A percentile compares a stretch with the other conserved stretches of the same genome.
Conservation (phyloP, 345 rosid species). For the Populus davidiana region DNA sequence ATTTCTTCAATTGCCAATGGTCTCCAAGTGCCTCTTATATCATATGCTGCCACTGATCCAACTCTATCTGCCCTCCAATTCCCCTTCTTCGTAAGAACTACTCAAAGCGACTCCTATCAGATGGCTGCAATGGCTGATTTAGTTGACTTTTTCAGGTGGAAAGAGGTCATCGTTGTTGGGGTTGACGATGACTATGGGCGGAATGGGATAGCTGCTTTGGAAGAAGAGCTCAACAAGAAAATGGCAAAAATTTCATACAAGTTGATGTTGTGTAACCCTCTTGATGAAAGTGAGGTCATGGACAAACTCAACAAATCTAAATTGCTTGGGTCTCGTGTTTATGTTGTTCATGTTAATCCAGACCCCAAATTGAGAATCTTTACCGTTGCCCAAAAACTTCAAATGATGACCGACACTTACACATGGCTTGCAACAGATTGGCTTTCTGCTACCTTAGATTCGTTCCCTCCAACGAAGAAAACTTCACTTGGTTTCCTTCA, state of each 20-base stretch:
- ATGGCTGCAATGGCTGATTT: slow-evolving; percentile 78
- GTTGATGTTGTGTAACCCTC: slow-evolving; percentile 46
- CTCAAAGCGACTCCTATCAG: slow-evolving; percentile 68
- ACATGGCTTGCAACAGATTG: slow-evolving; percentile 94
- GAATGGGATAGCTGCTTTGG: slow-evolving; percentile 62
- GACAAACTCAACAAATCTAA: slow-evolving; percentile 50
- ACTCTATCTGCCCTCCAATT: slow-evolving; percentile 80
- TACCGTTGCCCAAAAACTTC: slow-evolving; percentile 49
- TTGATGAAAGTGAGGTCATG: slow-evolving; percentile 33
- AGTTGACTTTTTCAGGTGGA: slow-evolving; percentile 65
- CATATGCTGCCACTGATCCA: slow-evolving; percentile 89
- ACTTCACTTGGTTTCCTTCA: slow-evolving; percentile 33
- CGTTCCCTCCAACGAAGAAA: slow-evolving; percentile 35
- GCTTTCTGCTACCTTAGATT: slow-evolving; percentile 76
- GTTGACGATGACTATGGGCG: slow-evolving; percentile 81
- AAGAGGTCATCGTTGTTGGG: slow-evolving; percentile 60
- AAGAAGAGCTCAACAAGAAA: slow-evolving; percentile 48
- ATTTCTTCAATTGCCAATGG: slow-evolving; percentile 55
- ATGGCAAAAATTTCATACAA: slow-evolving; percentile 49
- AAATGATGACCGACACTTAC: slow-evolving; percentile 63
- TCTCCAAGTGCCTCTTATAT: slow-evolving; percentile 70
- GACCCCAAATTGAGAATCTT: slow-evolving; percentile 65
- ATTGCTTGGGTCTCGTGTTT: slow-evolving; percentile 60
- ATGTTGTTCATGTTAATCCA: slow-evolving; percentile 68
- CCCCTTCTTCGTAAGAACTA: slow-evolving; percentile 70